phyloP scores from a whole-genome alignment of 345 rosid genomes.

The Hypericum perforatum region DNA sequence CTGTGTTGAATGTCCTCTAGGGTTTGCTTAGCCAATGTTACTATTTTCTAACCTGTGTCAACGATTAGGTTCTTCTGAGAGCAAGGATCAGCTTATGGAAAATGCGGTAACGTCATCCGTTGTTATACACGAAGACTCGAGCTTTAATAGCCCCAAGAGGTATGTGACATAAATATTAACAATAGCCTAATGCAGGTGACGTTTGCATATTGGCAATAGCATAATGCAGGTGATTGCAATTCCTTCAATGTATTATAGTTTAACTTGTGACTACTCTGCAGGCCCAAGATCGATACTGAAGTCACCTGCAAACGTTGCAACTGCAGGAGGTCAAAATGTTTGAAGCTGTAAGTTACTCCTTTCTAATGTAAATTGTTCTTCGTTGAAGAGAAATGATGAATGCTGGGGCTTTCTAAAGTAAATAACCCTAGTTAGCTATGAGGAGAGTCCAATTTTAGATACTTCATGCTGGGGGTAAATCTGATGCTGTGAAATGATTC shows the following conservation, averaged over 20 bases:
- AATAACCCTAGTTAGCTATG: too few relatives aligned
- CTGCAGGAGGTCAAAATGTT: conserved; percentile 26
- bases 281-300: conserved; percentile 25
- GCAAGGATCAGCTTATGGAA: conserved; percentile 17
- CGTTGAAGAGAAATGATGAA: too few relatives aligned
- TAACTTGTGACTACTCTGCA: conserved; percentile 17
- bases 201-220: too few relatives aligned
- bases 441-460: too few relatives aligned
- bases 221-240: neutral
- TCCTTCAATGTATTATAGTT: conserved; percentile 2
- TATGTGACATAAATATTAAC: conserved; percentile 4
- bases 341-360: conserved; percentile 21
- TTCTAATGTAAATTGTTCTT: too few relatives aligned
- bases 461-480: too few relatives aligned
- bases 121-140: conserved; percentile 20
- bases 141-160: conserved; percentile 35
- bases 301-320: conserved; percentile 23
- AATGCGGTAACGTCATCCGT: conserved; percentile 19
- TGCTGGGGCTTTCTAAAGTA: too few relatives aligned
- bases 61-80: conserved; percentile 24
- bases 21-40: neutral
- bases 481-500: too few relatives aligned
- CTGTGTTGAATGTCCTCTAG: conserved; percentile 11
- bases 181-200: too few relatives aligned
- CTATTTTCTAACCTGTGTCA: conserved; percentile 17